Evolutionary conservation across 805 yeast species (phyloP), one percentile per base, ranked within the genome.

Genomic region (Alloascoidea hylecoeti): DNA sequence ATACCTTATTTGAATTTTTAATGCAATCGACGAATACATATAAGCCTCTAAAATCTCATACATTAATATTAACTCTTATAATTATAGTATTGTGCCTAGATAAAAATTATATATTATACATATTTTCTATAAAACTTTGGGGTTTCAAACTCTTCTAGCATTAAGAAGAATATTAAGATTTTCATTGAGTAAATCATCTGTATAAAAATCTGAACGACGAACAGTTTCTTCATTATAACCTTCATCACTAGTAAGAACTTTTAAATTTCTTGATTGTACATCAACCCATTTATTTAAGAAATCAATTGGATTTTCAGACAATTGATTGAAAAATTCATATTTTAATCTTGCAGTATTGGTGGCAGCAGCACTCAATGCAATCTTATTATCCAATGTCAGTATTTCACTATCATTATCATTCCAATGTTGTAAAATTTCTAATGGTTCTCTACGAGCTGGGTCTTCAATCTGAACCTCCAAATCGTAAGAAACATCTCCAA

Each of bases 141-240:
- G n/a, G n/a, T n/a, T n/a, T n/a, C n/a, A n/a, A n/a, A 68, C 53
- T 46, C 70, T 60, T 19, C 68, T 68, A 15, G 77, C 63, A 37
- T 78, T 78, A 46, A 86, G 61, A 46, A 88, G 65, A 36, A 85
- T 63, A 44, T 82, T 84, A 38, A 89, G 66, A 50, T 85, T 86
- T 48, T 86, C 92, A 43, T 72, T 70, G 39, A 92, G 63, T 47
- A 81, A 62, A 43, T 83, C 84, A 49, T 84, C 88, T 34, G 75
- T 72, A 57, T 81, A 92, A 57, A 79, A 92, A 14, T 76, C 75
- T 2, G 95, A 74, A 49, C 80, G 72, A 61, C 98, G 75, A 3
- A 85, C 95, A 15, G 72, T 65, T 52, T 88, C 96, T 59, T 89
- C 96, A 52, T 77, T 78, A 57, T 77, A 81, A 5, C 88, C 89